phyloP scores from a whole-genome alignment of 176 grass and related monocot genomes.

The Themeda triandra region DNA sequence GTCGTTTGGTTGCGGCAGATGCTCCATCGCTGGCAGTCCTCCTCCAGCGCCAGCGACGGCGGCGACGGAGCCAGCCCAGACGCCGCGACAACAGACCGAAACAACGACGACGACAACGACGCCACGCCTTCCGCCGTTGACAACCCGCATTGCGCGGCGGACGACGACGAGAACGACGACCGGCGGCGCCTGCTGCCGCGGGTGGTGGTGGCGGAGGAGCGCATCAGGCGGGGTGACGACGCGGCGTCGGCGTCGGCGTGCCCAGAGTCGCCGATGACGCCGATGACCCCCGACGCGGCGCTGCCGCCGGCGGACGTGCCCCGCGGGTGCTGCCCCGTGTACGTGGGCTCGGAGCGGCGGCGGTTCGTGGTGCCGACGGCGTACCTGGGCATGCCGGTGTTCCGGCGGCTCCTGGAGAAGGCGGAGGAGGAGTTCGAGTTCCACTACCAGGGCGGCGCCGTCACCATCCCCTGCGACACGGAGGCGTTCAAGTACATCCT shows the following conservation, averaged over 20 bases:
- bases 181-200: not conserved
- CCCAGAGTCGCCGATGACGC: no score
- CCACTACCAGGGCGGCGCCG: constrained; percentile 34
- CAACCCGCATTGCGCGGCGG: not conserved
- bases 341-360: constrained; percentile 37
- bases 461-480: constrained; percentile 65
- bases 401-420: constrained; percentile 65
- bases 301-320: constrained; percentile 16
- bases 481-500: constrained; percentile 78
- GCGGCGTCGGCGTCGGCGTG: no score
- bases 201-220: not conserved
- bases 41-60: not conserved
- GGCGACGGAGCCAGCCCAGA: not conserved
- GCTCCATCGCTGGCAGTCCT: constrained; percentile 44
- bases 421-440: constrained; percentile 63
- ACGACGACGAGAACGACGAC: no score
- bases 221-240: not conserved
- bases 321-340: constrained; percentile 46
- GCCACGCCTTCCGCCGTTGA: no score
- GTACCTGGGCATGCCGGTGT: constrained; percentile 50
- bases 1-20: constrained; percentile 44
- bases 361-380: constrained; percentile 74
- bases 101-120: not conserved
- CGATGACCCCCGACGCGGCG: constrained; percentile 8
- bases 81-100: no score